Percentiles rank a stretch among this genome's conserved stretches.
phyloP scores from a whole-genome alignment of 768 basidiomycete genomes.

The Crepidotus variabilis region DNA sequence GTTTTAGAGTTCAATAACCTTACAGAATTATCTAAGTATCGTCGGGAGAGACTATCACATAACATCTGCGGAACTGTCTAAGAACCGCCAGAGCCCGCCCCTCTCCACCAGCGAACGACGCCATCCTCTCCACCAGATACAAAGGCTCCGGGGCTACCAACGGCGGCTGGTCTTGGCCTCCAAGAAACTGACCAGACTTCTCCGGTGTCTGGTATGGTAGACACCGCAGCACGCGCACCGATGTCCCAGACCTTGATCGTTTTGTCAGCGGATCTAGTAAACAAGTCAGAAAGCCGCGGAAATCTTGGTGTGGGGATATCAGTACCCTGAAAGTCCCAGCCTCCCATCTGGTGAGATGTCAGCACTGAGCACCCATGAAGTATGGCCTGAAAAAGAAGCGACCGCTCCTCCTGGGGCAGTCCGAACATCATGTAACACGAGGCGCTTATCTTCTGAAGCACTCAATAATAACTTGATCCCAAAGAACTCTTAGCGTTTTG shows the following conservation, averaged over 20 bases:
- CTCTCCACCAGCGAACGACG: conserved; percentile 71
- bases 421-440: conserved; percentile 88
- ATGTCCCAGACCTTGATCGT: conserved; percentile 88
- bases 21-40: neutral
- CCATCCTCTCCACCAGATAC: conserved; percentile 78
- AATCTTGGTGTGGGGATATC: conserved; percentile 6
- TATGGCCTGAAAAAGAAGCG: conserved; percentile 82
- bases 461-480: conserved; percentile 70
- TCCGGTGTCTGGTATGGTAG: conserved; percentile 71
- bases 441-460: conserved; percentile 89
- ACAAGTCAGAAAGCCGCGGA: conserved; percentile 2
- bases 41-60: neutral
- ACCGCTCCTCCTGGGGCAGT: conserved; percentile 75
- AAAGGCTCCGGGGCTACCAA: conserved; percentile 60
- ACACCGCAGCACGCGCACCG: conserved; percentile 66
- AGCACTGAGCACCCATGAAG: conserved; percentile 85
- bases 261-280: conserved; percentile 73
- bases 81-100: conserved; percentile 44
- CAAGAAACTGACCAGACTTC: conserved; percentile 86
- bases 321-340: conserved; percentile 78
- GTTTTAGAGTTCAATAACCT: neutral
- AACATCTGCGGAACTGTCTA: conserved; percentile 1
- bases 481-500: conserved; percentile 3
- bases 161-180: conserved; percentile 58
- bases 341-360: conserved; percentile 81